Base-by-base conservation (phyloP, 495 filamentous ascomycete species). In the Aspergillus mulundensis region DNA sequence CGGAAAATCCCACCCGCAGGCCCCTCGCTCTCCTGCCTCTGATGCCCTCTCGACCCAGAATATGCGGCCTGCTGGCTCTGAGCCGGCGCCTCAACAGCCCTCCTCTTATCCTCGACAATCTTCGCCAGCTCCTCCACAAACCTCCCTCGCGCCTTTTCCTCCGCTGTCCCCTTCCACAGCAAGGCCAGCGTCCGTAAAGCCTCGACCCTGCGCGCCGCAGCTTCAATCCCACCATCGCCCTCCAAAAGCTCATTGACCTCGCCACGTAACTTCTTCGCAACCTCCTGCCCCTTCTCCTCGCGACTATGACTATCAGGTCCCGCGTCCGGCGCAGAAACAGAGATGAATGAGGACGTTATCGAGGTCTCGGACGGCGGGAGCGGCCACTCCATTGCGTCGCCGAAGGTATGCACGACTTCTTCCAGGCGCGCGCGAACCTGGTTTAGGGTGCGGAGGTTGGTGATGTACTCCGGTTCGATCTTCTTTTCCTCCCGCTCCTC, bases 81-180 rank as follows among this genome's bases (percentile, higher is more conserved):
- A 12, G 82, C 78, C 51, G 77, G 61, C 43, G 81, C 66, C 47
- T 87, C 84, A 65, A 80, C 65, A 36, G 78, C 78, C 57, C 79
- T 74, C 52, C 77, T 80, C 77, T 70, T 72, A 51, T 81, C 81
- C 19, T 82, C 79, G 43, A 85, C 79, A 39, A 81, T 70, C 66
- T 74, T 76, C 36, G 83, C 84, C 54, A 98, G 65, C 48, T 81
- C 78, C 55, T 97, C 91, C 46, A 98, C 85, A 65, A 97, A 90
- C 53, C 82, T 87, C 11, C 73, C 71, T 57, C 95, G 77, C 24
- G 90, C 91, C 66, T 87, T 92, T 61, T 96, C 94, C 77, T 97
- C 94, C 0, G 88, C 87, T 16, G 95, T 96, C 1, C 91, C 91
- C 64, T 89, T 91, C 89, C 95, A 97, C n/a, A 97, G 84, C 12